A percentile compares a stretch with the other conserved stretches of the same genome.
Evolutionary conservation across 805 yeast species (phyloP).

Genomic region (Ogataea neopini): DNA sequence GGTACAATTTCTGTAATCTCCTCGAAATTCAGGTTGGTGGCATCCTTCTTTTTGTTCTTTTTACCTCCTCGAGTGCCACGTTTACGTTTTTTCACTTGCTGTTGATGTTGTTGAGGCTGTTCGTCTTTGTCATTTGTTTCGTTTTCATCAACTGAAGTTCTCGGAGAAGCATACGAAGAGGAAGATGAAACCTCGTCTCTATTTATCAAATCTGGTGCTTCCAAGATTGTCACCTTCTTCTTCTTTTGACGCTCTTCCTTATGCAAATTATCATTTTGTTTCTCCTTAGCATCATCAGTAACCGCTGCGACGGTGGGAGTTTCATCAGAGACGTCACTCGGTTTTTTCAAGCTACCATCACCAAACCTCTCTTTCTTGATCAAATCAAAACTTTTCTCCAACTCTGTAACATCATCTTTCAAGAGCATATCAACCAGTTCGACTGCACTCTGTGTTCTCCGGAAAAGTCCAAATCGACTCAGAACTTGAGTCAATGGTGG

Average conservation of each 20-base stretch:
- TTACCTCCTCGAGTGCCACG: conserved; percentile 88
- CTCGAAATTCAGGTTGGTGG: conserved; percentile 6
- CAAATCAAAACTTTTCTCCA: conserved; percentile 29
- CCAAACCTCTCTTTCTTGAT: conserved; percentile 28
- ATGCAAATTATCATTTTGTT: conserved; percentile 3
- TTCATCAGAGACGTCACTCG: conserved; percentile 7
- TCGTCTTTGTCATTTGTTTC: conserved; percentile 17
- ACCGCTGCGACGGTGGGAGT: too few species aligned
- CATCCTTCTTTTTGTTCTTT: conserved; percentile 46
- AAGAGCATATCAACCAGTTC: conserved; percentile 35
- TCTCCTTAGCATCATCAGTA: not conserved
- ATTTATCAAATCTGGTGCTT: conserved; percentile 12
- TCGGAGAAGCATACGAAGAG: conserved; percentile 16
- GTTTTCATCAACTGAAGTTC: conserved; percentile 13
- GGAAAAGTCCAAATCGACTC: conserved; percentile 34
- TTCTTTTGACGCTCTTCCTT: not conserved
- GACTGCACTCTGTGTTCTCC: conserved; percentile 36
- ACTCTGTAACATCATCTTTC: conserved; percentile 29
- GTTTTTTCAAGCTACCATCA: conserved; percentile 9
- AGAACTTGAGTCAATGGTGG: conserved; percentile 37
- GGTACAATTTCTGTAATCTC: conserved; percentile 9
- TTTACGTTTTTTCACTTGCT: conserved; percentile 59
- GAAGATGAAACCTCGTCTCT: conserved; percentile 17
- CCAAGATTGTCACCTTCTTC: conserved; percentile 20
- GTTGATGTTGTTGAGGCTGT: conserved; percentile 14